These are phyloP conservation scores for Pseudevernia furfuracea DNA, from an alignment of 495 filamentous ascomycete genomes.

Conservation along the genomic window DNA sequence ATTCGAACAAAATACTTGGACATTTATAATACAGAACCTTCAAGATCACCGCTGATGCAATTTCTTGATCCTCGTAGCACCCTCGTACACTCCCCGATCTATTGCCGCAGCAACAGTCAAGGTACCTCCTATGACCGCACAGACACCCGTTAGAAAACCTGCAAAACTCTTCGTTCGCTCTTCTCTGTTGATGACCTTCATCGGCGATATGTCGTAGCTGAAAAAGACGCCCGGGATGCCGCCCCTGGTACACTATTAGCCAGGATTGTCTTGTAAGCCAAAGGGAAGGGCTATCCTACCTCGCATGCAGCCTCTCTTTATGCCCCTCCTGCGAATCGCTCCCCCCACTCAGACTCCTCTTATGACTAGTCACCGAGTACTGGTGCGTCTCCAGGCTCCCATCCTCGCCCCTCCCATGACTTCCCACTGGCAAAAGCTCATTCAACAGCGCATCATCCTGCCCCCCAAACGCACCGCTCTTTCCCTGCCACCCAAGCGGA, in stretches of 20 bases:
- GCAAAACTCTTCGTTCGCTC: conserved; percentile 77
- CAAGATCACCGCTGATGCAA: conserved; percentile 46
- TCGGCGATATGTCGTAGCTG: conserved; percentile 97
- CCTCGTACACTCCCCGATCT: conserved; percentile 88
- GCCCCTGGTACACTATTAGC: conserved; percentile 38
- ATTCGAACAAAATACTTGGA: conserved; percentile 14
- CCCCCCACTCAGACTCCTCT: conserved; percentile 74
- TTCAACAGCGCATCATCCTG: conserved; percentile 26
- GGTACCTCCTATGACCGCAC: conserved; percentile 89
- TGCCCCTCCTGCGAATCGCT: conserved; percentile 78
- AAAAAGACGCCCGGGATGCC: conserved; percentile 98
- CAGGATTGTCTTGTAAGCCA: neutral
- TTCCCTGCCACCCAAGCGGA: conserved; percentile 70
- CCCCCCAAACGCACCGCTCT: conserved; percentile 28
- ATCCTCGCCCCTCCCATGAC: conserved; percentile 34
- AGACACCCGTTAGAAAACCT: conserved; percentile 86
- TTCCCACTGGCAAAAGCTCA: conserved; percentile 25
- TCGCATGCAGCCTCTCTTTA: conserved; percentile 77
- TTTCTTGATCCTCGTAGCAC: conserved; percentile 69
- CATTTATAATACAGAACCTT: conserved; percentile 15
- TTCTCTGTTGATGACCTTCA: conserved; percentile 99
- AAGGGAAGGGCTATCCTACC: conserved; percentile 11
- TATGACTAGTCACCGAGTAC: conserved; percentile 93
- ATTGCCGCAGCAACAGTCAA: conserved; percentile 91
- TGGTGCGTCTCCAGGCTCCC: conserved; percentile 95